Evolutionary conservation across 2,329 filamentous ascomycete species (phyloP).

Genomic region (Didymella pinodella): DNA sequence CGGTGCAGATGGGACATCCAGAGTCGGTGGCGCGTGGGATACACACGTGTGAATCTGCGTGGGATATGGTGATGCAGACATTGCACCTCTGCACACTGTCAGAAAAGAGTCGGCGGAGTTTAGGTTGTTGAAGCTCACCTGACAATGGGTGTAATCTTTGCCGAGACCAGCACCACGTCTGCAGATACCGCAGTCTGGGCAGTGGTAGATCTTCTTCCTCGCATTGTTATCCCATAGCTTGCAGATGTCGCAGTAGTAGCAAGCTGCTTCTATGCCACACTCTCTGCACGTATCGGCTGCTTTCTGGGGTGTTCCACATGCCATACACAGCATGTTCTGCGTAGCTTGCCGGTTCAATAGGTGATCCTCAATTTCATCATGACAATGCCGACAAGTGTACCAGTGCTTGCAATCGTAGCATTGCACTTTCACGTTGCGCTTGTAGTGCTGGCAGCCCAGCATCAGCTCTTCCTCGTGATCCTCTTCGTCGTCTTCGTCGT

Average conservation of each 20-base stretch:
- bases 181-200: constrained; percentile 94
- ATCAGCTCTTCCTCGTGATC: constrained; percentile 55
- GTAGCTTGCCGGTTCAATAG: constrained; percentile 81
- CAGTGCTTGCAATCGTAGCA: constrained; percentile 88
- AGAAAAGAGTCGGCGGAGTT: constrained; percentile 17
- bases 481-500: constrained; percentile 58
- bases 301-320: constrained; percentile 84
- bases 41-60: constrained; percentile 85
- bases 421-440: constrained; percentile 93
- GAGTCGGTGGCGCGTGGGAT: constrained; percentile 94
- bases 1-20: constrained; percentile 94
- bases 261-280: constrained; percentile 79
- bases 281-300: constrained; percentile 79
- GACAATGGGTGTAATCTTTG: constrained; percentile 98
- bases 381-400: constrained; percentile 96
- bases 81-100: constrained; percentile 67
- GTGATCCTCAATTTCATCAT: constrained; percentile 84
- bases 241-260: constrained; percentile 93
- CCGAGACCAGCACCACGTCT: constrained; percentile 88
- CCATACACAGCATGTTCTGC: constrained; percentile 97
- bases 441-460: constrained; percentile 91
- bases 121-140: constrained; percentile 63
- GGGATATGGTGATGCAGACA: constrained; percentile 90
- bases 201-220: constrained; percentile 93
- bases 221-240: constrained; percentile 97